Base-by-base conservation (phyloP, 1,284 basidiomycete species). In the Ceratobasidium sp. region DNA sequence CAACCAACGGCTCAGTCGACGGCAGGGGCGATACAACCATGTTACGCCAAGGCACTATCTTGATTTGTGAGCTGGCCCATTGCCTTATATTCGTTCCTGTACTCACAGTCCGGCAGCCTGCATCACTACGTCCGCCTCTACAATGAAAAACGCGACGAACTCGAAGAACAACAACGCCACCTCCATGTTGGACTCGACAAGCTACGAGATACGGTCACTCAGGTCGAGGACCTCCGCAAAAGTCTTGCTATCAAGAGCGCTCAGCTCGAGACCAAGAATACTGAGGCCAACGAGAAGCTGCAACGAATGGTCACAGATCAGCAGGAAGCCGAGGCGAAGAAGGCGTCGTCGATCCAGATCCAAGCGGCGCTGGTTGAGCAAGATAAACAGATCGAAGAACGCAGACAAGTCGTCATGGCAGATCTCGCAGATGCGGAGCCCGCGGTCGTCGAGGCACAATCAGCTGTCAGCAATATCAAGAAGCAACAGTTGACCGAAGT, bases 81-180 rank as follows among this genome's bases (percentile, higher is more conserved):
- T 79, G 52, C 17, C n/a, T n/a, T 57, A 1, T 13, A 19, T 25
- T 67, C 19, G 25, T 51, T 52, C 67, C 6, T 49, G 9, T n/a
- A 7, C 32, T 68, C 81, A 51, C 80, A 67, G 66, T 73, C 56
- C 66, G 77, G 70, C 76, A 97, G 95, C 82, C 97, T 99, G 85
- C 95, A 98, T 80, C 97, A 99, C 81, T 99, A 98, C 81, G 97
- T 99, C 49, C 90, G 92, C n/a, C 89, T 99, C 43, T 96, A 97
- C 81, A 95, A 92, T 76, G 97, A 99, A 85, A 99, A 99, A 85
- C 93, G 96, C n/a, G 97, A 98, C 80, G 96, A 98, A 82, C 89
- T 99, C 34, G 98, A 99, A 84, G 98, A 99, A 82, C 97, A 99
- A 83, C 98, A 99, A 82, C 93, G 98, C 46, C 98, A 99, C 86